Evolutionary conservation across 192 early-diverging fungal species (phyloP), one percentile per base, ranked within the genome.

Genomic region (Paraglomus brasilianum): DNA sequence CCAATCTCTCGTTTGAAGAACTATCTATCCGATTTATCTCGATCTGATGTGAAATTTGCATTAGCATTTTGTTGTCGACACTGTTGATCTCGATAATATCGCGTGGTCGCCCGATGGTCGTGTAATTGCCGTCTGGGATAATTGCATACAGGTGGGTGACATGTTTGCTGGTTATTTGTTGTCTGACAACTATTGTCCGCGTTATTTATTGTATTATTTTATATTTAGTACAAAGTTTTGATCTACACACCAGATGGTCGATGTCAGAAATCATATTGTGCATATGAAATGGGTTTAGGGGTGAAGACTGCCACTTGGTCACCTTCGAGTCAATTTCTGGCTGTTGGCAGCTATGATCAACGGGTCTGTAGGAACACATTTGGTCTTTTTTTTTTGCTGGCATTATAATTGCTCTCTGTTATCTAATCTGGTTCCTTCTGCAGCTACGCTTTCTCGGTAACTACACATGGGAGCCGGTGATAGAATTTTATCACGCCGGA

Each of bases 91-190:
- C 7, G 86, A 89, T 43, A 84, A 92, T 66, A 72, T 96, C 36
- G 75, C 81, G 14, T 94, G 92, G 91, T 95, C 93, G 30, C 94
- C 94, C 0, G 88, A 96, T 72, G 93, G 93, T 15, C 75, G 81
- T 24, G 92, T 80, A 62, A 83, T 96, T 69, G 87, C 84, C 7
- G 84, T 86, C 0, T 93, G 88, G 88, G 92, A 95, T 45, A 83
- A 87, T 17, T 71, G 78, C 8, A 65, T 89, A 14, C 77, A 89
- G 40, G 91, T 91, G 66, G 78, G 78, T 60, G 8, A 38, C 22
- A 11, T 38, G 38, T 1, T 14, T 62, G 5, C 10, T n/a, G 9
- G 6, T 52, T 47, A 43, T 59, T 69, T 57, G 24, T 42, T 14
- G 41, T 52, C 47, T 41, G 14, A 36, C 39, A 59, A 71, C n/a